Evolutionary conservation across 2,329 filamentous ascomycete genomes (phyloP).

Genomic region (Diaporthe ampelina): DNA sequence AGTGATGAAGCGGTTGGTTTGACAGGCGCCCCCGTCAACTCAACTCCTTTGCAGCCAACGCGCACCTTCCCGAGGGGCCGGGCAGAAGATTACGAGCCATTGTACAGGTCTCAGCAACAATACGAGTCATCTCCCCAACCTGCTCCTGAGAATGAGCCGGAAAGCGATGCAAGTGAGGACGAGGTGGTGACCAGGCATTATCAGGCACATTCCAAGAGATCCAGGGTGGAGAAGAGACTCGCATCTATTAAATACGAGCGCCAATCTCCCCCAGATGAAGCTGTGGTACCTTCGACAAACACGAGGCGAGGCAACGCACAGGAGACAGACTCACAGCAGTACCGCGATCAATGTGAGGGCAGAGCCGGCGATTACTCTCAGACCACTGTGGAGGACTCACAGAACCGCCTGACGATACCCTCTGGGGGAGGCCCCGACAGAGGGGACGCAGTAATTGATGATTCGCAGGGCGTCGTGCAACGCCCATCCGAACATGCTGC

Average conservation of each 20-base stretch:
- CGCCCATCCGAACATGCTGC: constrained; percentile 6
- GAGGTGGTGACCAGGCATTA: constrained; percentile 53
- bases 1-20: constrained; percentile 40
- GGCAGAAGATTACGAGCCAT: constrained; percentile 59
- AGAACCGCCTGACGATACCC: constrained; percentile 21
- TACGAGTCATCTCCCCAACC: constrained; percentile 43
- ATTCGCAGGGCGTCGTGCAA: constrained; percentile 28
- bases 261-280: constrained; percentile 51
- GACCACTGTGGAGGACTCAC: constrained; percentile 44
- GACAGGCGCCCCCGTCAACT: neutral
- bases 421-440: neutral
- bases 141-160: constrained; percentile 30
- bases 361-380: constrained; percentile 41
- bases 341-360: constrained; percentile 43
- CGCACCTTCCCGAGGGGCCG: constrained; percentile 47
- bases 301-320: constrained; percentile 43
- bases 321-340: constrained; percentile 42
- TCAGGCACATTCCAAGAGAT: constrained; percentile 55
- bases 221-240: constrained; percentile 57
- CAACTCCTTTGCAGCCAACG: constrained; percentile 4
- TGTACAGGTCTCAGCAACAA: constrained; percentile 62
- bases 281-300: constrained; percentile 53
- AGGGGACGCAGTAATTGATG: constrained; percentile 27
- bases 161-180: constrained; percentile 47
- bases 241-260: constrained; percentile 55